These are phyloP conservation scores for Schoenoplectus tabernaemontani DNA, from an alignment of 202 grass and related monocot species.

Conservation along the genomic window DNA sequence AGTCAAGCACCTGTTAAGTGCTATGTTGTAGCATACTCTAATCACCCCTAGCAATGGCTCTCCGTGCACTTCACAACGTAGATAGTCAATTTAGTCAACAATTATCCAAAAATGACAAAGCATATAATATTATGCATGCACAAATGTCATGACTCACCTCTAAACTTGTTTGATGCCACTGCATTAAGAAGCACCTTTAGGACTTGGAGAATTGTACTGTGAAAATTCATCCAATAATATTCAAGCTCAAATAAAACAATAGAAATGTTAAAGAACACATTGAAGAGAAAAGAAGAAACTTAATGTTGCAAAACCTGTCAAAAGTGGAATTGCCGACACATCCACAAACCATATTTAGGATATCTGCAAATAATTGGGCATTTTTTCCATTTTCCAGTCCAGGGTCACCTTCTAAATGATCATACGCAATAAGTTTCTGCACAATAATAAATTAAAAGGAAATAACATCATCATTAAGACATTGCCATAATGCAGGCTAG, in stretches of 20 bases:
- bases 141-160: slow-evolving; percentile 47
- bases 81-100: slow-evolving; percentile 6
- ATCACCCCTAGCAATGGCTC: slow-evolving; percentile 96
- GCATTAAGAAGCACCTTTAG: slow-evolving; percentile 98
- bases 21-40: slow-evolving; percentile 99
- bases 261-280: slow-evolving; percentile 15
- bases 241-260: slow-evolving; percentile 26
- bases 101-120: neutral
- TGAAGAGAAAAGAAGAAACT: neutral
- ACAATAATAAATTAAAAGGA: slow-evolving; percentile 33
- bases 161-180: slow-evolving; percentile 96
- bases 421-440: slow-evolving; percentile 99
- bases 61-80: slow-evolving; percentile 70
- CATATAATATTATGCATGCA: neutral
- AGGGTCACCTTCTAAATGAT: slow-evolving; percentile 99
- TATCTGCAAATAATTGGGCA: slow-evolving; percentile 73
- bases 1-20: slow-evolving; percentile 76
- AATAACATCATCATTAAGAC: neutral
- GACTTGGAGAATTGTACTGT: slow-evolving; percentile 92
- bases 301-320: slow-evolving; percentile 55
- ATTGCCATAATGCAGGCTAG: slow-evolving; percentile 20
- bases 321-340: slow-evolving; percentile 91
- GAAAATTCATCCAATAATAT: slow-evolving; percentile 21
- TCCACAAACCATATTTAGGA: slow-evolving; percentile 77
- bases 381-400: slow-evolving; percentile 93